A percentile compares a stretch with the other conserved stretches of the same genome.
These are phyloP conservation scores for Garcia nutans DNA, from an alignment of 345 rosid species.

Conservation along the genomic window DNA sequence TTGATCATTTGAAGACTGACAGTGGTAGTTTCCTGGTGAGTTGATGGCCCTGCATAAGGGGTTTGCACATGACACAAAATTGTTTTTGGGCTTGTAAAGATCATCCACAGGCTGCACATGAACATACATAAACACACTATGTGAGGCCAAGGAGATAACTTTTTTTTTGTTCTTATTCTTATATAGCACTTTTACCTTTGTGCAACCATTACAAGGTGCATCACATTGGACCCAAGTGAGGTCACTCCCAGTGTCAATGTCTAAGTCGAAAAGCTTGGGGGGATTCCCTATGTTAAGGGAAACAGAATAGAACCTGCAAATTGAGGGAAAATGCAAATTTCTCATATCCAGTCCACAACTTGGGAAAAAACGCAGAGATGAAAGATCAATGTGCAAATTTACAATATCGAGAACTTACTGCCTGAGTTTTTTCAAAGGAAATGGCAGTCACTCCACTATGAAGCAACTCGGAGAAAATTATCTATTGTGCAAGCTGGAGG, in stretches of 20 bases:
- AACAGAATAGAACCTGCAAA: slow-evolving; percentile 74
- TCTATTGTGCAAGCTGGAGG: too few species aligned
- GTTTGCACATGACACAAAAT: slow-evolving; percentile 50
- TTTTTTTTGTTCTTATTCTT: neutral
- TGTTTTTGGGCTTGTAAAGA: slow-evolving; percentile 71
- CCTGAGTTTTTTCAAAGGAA: neutral
- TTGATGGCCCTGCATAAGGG: slow-evolving; percentile 49
- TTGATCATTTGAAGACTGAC: slow-evolving; percentile 56
- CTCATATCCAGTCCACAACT: neutral
- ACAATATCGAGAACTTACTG: neutral
- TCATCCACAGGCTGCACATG: slow-evolving; percentile 48
- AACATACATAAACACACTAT: slow-evolving; percentile 4
- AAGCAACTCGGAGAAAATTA: too few species aligned
- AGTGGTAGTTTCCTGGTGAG: slow-evolving; percentile 32
- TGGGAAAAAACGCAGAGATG: neutral
- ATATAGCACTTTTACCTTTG: slow-evolving; percentile 45
- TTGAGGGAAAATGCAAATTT: neutral
- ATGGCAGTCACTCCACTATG: neutral
- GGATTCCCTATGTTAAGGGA: slow-evolving; percentile 64
- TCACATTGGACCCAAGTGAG: slow-evolving; percentile 96
- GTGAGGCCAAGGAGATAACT: slow-evolving; percentile 10
- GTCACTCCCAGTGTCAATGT: slow-evolving; percentile 95
- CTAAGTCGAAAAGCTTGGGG: slow-evolving; percentile 74
- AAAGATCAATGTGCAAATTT: neutral
- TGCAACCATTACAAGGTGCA: slow-evolving; percentile 89